Conservation (phyloP, 805 yeast species). For the Monosporozyma aerobia region DNA sequence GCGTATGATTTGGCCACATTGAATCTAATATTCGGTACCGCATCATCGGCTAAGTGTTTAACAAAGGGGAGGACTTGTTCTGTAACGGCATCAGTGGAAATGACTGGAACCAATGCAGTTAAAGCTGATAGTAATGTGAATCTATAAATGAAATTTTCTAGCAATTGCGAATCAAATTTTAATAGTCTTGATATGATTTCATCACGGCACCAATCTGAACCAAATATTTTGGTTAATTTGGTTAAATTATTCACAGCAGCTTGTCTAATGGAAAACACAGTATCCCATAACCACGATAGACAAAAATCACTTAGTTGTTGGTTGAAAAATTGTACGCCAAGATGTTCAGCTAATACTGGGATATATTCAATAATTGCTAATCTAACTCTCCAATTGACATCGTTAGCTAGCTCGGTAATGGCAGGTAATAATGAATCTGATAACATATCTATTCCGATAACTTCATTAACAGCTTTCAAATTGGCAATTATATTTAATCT, state of each 20-base stretch:
- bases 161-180: constrained; percentile 31
- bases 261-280: constrained; percentile 89
- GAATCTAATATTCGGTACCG: constrained; percentile 91
- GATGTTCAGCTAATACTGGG: constrained; percentile 87
- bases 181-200: constrained; percentile 75
- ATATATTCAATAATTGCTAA: constrained; percentile 94
- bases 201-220: constrained; percentile 84
- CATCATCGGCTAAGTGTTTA: constrained; percentile 59
- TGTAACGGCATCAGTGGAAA: constrained; percentile 46
- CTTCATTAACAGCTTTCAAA: constrained; percentile 84
- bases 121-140: constrained; percentile 84
- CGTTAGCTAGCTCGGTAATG: constrained; percentile 90
- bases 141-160: constrained; percentile 76
- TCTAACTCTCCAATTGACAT: constrained; percentile 95
- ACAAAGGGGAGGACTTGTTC: constrained; percentile 73
- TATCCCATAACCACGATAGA: constrained; percentile 98
- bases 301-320: constrained; percentile 84
- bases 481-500: constrained; percentile 89
- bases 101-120: constrained; percentile 70
- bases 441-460: constrained; percentile 81
- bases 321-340: constrained; percentile 89
- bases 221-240: constrained; percentile 77
- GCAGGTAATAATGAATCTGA: constrained; percentile 90
- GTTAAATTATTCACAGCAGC: constrained; percentile 86
- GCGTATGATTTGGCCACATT: constrained; percentile 84